Conservation (phyloP, 768 basidiomycete species). For the Pluteus cervinus region DNA sequence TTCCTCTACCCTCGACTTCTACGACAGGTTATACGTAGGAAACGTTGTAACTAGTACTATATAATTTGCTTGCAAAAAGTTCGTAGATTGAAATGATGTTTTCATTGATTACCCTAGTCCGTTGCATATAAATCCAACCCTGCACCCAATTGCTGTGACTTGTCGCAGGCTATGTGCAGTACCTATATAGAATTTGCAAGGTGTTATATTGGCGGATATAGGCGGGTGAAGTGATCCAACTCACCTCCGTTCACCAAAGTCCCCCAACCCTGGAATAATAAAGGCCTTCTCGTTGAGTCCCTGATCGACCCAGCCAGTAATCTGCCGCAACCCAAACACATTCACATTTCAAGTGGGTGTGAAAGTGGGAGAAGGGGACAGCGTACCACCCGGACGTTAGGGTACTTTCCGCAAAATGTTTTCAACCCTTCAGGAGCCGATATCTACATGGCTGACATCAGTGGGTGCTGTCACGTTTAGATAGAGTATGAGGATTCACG, state of each 20-base stretch:
- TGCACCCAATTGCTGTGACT: no score
- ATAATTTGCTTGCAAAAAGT: no score
- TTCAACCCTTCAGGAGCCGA: constrained; percentile 86
- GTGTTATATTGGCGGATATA: no score
- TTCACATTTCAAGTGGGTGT: neutral
- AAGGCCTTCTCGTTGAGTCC: constrained; percentile 88
- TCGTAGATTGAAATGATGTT: no score
- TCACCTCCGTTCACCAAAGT: constrained; percentile 89
- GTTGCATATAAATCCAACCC: no score
- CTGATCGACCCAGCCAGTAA: constrained; percentile 94
- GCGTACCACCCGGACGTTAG: constrained; percentile 72
- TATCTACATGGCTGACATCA: constrained; percentile 44
- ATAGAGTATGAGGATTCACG: constrained; percentile 33
- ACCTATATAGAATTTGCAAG: no score
- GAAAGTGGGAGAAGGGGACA: constrained; percentile 8
- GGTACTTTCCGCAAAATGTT: constrained; percentile 72
- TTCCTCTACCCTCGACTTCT: no score
- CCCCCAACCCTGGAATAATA: constrained; percentile 93
- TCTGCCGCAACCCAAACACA: constrained; percentile 31
- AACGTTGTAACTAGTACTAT: no score
- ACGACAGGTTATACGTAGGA: no score
- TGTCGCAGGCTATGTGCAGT: no score
- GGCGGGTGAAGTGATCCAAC: no score
- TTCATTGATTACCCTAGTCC: no score
- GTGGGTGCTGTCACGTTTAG: neutral